Conservation (phyloP, 345 rosid genomes). For the Lumnitzera littorea region DNA sequence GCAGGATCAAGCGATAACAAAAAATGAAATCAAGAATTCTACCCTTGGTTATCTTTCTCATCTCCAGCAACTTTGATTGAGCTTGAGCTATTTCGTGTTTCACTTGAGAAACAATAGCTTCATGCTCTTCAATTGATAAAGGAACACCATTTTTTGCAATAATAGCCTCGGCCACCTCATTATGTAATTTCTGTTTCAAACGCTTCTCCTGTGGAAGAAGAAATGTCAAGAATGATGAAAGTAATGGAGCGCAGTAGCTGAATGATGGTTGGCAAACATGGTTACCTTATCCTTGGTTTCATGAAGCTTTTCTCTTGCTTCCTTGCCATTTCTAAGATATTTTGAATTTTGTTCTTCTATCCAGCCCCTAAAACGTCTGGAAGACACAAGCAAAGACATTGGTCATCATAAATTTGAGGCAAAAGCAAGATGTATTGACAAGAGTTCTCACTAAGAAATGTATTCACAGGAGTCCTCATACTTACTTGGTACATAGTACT, state of each 20-base stretch:
- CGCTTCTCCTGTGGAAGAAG: conserved; percentile 42
- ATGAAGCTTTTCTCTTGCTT: conserved; percentile 39
- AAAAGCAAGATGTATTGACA: neutral
- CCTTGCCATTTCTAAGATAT: conserved; percentile 32
- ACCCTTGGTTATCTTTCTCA: conserved; percentile 35
- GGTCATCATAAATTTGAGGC: neutral
- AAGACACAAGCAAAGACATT: neutral
- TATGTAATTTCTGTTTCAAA: conserved; percentile 41
- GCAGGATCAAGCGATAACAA: neutral
- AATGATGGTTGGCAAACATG: neutral
- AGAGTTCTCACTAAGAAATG: neutral
- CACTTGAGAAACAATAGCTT: conserved; percentile 33
- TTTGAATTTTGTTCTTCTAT: conserved; percentile 47
- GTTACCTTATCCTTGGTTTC: conserved; percentile 61
- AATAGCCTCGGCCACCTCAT: conserved; percentile 52
- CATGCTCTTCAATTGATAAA: conserved; percentile 36
- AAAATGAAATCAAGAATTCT: conserved; percentile 10
- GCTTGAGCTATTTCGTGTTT: conserved; percentile 46
- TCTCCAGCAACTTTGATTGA: conserved; percentile 36
- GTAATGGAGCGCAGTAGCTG: neutral
- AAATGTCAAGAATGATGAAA: neutral
- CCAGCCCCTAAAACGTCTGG: conserved; percentile 46
- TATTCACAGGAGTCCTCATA: neutral
- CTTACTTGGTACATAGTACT: conserved; percentile 34
- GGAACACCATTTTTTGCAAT: conserved; percentile 39